Conservation (phyloP, 768 basidiomycete genomes). For the Cystobasidium tubakii region DNA sequence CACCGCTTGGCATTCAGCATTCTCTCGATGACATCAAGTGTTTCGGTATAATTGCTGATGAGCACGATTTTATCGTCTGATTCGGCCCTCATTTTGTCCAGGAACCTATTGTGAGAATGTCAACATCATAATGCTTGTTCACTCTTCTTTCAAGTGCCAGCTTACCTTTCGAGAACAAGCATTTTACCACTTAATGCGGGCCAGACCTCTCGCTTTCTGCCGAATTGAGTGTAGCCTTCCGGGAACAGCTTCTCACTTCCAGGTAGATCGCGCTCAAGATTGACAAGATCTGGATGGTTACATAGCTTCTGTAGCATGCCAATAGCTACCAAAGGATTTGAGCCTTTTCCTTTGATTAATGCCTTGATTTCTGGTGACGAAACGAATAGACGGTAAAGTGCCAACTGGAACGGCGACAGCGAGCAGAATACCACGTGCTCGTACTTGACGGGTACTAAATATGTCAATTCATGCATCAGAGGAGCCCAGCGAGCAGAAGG, state of each 20-base stretch:
- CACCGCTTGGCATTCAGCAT: conserved; percentile 40
- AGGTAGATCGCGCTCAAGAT: conserved; percentile 50
- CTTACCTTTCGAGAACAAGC: conserved; percentile 45
- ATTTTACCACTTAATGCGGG: conserved; percentile 44
- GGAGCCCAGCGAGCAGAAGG: conserved; percentile 25
- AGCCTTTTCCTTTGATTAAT: conserved; percentile 67
- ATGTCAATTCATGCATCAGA: background rate
- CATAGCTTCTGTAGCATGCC: conserved; percentile 81
- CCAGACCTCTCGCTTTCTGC: conserved; percentile 39
- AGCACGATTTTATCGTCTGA: conserved; percentile 93
- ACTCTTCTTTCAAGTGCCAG: conserved; percentile 39
- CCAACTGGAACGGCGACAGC: conserved; percentile 73
- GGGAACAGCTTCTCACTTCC: conserved; percentile 40
- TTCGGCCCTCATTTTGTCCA: conserved; percentile 62
- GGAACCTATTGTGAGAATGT: conserved; percentile 32
- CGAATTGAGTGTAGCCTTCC: conserved; percentile 43
- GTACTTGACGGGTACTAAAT: conserved; percentile 91
- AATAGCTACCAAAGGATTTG: conserved; percentile 69
- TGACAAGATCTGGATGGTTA: conserved; percentile 77
- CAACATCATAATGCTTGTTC: conserved; percentile 2
- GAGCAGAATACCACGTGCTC: conserved; percentile 92
- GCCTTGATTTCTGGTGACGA: conserved; percentile 66
- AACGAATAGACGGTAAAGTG: conserved; percentile 72
- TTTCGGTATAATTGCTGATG: conserved; percentile 91
- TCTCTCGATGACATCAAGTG: conserved; percentile 79